These are phyloP conservation scores for Cladosporium sp. DNA, from an alignment of 2,329 filamentous ascomycete species.

Conservation along the genomic window DNA sequence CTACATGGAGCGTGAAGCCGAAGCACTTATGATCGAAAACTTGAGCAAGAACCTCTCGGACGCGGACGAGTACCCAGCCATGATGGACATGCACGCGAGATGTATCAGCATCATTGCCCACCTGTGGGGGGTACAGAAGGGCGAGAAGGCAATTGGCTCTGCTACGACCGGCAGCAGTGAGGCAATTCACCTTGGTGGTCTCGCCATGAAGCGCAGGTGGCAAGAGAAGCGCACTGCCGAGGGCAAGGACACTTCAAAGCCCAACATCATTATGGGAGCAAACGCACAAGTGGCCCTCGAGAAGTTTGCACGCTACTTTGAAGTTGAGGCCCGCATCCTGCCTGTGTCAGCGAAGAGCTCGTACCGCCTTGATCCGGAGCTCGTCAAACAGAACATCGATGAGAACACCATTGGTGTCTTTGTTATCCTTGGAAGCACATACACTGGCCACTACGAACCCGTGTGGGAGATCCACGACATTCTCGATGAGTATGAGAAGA, in stretches of 20 bases:
- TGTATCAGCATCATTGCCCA: conserved; percentile 69
- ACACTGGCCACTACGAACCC: conserved; percentile 72
- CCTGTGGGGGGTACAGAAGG: conserved; percentile 63
- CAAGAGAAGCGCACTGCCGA: conserved; percentile 61
- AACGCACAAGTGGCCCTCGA: conserved; percentile 73
- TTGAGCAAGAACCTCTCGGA: conserved; percentile 72
- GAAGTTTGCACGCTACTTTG: conserved; percentile 73
- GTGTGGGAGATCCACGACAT: conserved; percentile 67
- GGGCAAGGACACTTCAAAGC: conserved; percentile 63
- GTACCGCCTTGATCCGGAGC: conserved; percentile 62
- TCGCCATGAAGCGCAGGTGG: conserved; percentile 76
- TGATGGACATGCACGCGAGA: conserved; percentile 62
- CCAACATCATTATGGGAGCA: conserved; percentile 73
- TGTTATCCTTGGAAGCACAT: conserved; percentile 70
- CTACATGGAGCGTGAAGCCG: conserved; percentile 41
- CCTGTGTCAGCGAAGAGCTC: conserved; percentile 62
- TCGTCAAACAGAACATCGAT: conserved; percentile 67
- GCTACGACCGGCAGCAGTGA: conserved; percentile 72
- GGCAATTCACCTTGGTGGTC: conserved; percentile 67
- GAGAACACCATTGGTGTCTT: conserved; percentile 78
- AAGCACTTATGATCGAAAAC: conserved; percentile 66
- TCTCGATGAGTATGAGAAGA: conserved; percentile 61
- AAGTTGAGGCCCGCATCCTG: conserved; percentile 66
- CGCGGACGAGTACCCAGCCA: conserved; percentile 58
- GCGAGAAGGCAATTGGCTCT: conserved; percentile 65